Percentiles rank a stretch among this genome's conserved stretches.
Conservation (phyloP, 2,329 filamentous ascomycete genomes). For the Trichophyton schoenleinii region DNA sequence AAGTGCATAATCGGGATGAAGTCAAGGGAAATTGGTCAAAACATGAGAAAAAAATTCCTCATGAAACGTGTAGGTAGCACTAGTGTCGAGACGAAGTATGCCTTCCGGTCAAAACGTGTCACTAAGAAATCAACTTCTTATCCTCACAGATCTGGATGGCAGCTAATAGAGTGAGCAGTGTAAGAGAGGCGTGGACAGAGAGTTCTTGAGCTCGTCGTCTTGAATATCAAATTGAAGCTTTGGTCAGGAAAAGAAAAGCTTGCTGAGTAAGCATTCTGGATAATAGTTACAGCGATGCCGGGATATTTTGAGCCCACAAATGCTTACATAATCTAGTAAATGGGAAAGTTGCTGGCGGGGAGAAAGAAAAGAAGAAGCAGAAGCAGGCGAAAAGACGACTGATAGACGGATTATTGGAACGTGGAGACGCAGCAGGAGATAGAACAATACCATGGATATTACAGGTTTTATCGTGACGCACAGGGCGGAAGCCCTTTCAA, state of each 20-base stretch:
- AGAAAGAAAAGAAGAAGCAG: neutral
- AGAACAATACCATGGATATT: conserved; percentile 58
- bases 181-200: neutral
- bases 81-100: neutral
- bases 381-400: neutral
- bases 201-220: neutral
- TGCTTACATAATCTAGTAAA: neutral
- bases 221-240: neutral
- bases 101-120: neutral
- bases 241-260: neutral
- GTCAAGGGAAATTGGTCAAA: neutral
- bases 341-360: neutral
- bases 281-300: neutral
- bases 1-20: neutral
- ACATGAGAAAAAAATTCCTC: neutral
- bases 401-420: neutral
- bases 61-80: neutral
- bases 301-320: neutral
- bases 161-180: neutral
- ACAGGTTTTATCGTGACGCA: conserved; percentile 70
- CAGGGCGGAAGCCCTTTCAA: conserved; percentile 69
- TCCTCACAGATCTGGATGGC: neutral
- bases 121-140: neutral
- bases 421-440: neutral
- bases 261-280: neutral